Evolutionary conservation across 2,329 filamentous ascomycete genomes (phyloP), one percentile per base, ranked within the genome.

Genomic region (Trichoderma endophyticum): DNA sequence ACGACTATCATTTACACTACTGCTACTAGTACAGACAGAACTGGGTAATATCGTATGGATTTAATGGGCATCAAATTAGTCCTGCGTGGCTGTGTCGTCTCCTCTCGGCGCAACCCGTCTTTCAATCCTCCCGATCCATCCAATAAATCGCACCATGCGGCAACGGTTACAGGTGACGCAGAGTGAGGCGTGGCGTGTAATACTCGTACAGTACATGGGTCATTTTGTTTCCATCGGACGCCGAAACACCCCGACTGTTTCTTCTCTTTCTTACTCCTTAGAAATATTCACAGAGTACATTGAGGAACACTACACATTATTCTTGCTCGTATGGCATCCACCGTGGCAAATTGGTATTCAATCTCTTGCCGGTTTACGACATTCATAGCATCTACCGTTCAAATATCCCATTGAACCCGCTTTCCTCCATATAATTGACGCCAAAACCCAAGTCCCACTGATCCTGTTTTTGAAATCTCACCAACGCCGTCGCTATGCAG

Each of bases 401-500:
- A 48, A 28, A 12, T 32, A 24, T 24, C 48, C 68, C 59, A 56
- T 28, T 24, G 54, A 36, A 15, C 21, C 12, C 57, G 56, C 56
- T 61, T 21, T 30, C 24, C n/a, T 2, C 2, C 57, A 11, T 24
- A 51, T 24, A 28, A 34, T 34, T 70, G 57, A 70, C 14, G 15
- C 66, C 30, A 28, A 15, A 54, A 56, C 21, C 39, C 57, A 70
- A 39, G 14, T 21, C 59, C 26, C 21, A 54, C 32, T 11, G 30
- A 62, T 21, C 8, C 28, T 32, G 8, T 60, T 61, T 12, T 34
- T 15, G 39, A 34, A 61, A 51, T 26, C n/a, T 18, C 36, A 54
- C 67, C 56, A 70, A 78, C 78, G 74, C 78, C 78, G 39, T 75
- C 77, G 78, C 78, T 78, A 77, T 79, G 78, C 75, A 73, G 48